Evolutionary conservation across 2,329 filamentous ascomycete species (phyloP).

Genomic region (Rugonectria rugulosa): DNA sequence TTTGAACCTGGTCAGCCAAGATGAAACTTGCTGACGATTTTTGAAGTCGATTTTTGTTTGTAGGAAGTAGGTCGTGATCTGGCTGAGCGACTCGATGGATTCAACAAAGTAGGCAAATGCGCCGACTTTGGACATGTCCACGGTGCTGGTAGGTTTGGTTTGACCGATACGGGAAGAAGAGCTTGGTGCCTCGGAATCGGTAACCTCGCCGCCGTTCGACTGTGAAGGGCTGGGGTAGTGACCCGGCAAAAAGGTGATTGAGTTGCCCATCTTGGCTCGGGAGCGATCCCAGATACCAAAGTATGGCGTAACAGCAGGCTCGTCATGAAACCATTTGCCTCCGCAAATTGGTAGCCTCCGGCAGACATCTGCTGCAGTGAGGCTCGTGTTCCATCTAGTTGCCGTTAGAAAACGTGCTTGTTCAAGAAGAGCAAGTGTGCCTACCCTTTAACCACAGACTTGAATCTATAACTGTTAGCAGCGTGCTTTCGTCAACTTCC

Average conservation of each 20-base stretch:
- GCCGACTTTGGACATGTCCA: slow-evolving; percentile 49
- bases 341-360: slow-evolving; percentile 48
- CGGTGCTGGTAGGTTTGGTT: background rate
- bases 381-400: slow-evolving; percentile 44
- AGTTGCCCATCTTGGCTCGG: slow-evolving; percentile 47
- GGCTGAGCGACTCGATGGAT: slow-evolving; percentile 54
- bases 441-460: slow-evolving; percentile 35
- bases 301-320: slow-evolving; percentile 49
- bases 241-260: slow-evolving; percentile 47
- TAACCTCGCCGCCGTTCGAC: slow-evolving; percentile 13
- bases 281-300: slow-evolving; percentile 56
- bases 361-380: slow-evolving; percentile 43
- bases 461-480: slow-evolving; percentile 24
- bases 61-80: slow-evolving; percentile 54
- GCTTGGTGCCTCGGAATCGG: slow-evolving; percentile 18
- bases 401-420: background rate
- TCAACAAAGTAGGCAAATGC: slow-evolving; percentile 57
- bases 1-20: slow-evolving; percentile 56
- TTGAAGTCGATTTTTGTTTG: slow-evolving; percentile 51
- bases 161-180: background rate
- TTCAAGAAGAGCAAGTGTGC: background rate
- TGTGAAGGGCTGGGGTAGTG: slow-evolving; percentile 40
- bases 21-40: slow-evolving; percentile 49
- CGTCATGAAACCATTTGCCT: slow-evolving; percentile 49
- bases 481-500: no score